These are phyloP conservation scores for Berberis thunbergii DNA, from an alignment of 164 flowering plant species.

Conservation along the genomic window DNA sequence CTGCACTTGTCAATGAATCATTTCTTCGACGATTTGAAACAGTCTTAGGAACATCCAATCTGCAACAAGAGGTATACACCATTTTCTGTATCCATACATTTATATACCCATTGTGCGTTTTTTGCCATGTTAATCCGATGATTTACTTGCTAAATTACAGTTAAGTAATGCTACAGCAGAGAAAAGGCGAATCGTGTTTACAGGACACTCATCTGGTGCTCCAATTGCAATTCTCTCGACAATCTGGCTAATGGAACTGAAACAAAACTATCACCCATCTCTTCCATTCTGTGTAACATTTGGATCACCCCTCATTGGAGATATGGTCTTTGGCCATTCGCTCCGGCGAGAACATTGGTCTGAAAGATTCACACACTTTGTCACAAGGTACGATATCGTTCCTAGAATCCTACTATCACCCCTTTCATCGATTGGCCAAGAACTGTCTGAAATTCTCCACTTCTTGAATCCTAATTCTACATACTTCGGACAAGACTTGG, in stretches of 20 bases:
- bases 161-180: conserved; percentile 34
- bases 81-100: not conserved
- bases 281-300: conserved; percentile 54
- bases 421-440: conserved; percentile 26
- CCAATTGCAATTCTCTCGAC: conserved; percentile 59
- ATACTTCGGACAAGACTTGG: conserved; percentile 2
- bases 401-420: conserved; percentile 62
- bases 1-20: conserved; percentile 40
- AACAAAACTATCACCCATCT: conserved; percentile 2
- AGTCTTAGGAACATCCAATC: conserved; percentile 13
- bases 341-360: conserved; percentile 68
- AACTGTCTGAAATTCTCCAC: conserved; percentile 24
- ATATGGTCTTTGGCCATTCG: conserved; percentile 49
- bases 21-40: conserved; percentile 36
- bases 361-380: conserved; percentile 41
- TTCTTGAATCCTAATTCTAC: conserved; percentile 28
- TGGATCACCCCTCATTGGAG: conserved; percentile 72
- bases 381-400: conserved; percentile 50
- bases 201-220: conserved; percentile 83
- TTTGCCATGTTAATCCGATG: too few species aligned
- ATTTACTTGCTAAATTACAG: conserved; percentile 21
- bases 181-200: conserved; percentile 45
- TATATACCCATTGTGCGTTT: not conserved
- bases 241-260: conserved; percentile 54
- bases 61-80: conserved; percentile 35